phyloP scores from a whole-genome alignment of 352 stramenopile genomes.

The Pythium insidiosum region DNA sequence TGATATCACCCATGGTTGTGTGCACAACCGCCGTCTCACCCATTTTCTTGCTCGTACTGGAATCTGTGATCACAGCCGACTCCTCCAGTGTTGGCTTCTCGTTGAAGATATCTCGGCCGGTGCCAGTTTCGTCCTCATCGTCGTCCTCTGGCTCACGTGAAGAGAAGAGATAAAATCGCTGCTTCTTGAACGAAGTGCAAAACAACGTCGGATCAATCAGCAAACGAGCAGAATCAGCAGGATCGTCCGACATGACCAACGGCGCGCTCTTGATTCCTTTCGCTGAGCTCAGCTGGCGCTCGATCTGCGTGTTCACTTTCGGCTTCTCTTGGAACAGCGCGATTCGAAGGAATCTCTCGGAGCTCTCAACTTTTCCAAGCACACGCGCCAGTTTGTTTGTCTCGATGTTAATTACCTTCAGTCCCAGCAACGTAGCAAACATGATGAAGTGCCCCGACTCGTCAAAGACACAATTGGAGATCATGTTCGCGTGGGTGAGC shows the following conservation, averaged over 20 bases:
- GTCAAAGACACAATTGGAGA: conserved; percentile 93
- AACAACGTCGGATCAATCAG: conserved; percentile 84
- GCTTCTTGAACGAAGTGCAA: conserved; percentile 82
- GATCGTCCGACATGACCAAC: conserved; percentile 59
- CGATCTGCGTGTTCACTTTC: conserved; percentile 95
- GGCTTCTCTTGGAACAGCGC: conserved; percentile 93
- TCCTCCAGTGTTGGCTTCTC: conserved; percentile 96
- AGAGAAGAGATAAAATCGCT: conserved; percentile 97
- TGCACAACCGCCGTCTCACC: conserved; percentile 89
- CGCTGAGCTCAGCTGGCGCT: conserved; percentile 58
- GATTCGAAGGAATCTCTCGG: conserved; percentile 92
- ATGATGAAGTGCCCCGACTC: conserved; percentile 94
- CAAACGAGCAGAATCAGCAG: conserved; percentile 19
- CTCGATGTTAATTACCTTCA: conserved; percentile 96
- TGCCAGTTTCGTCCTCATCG: conserved; percentile 30
- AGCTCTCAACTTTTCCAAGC: conserved; percentile 93
- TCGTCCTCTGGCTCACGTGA: conserved; percentile 89
- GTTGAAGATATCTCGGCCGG: conserved; percentile 95
- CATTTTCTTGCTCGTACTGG: conserved; percentile 47
- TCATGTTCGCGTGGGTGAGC: conserved; percentile 33
- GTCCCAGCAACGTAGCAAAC: conserved; percentile 92
- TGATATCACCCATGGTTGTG: conserved; percentile 98
- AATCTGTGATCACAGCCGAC: conserved; percentile 73
- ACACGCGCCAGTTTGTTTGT: conserved; percentile 90
- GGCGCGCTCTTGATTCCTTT: conserved; percentile 41